These are phyloP conservation scores for Solanum ahanhuiri DNA, from an alignment of 257 asterid species.

Conservation along the genomic window DNA sequence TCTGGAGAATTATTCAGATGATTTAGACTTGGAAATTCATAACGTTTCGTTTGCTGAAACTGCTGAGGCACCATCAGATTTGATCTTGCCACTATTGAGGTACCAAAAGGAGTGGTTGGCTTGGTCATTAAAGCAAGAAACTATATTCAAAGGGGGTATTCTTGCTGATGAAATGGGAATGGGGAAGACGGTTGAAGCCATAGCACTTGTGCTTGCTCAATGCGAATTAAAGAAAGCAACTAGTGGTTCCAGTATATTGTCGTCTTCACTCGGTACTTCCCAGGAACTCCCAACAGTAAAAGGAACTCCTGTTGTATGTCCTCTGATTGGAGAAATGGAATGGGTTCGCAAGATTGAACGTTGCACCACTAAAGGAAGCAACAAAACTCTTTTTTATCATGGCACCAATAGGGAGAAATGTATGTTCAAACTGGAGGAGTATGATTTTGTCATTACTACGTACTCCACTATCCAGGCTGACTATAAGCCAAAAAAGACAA, in stretches of 20 bases:
- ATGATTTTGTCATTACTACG: conserved; percentile 78
- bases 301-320: conserved; percentile 78
- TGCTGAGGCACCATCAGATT: too few species aligned
- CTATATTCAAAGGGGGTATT: conserved; percentile 44
- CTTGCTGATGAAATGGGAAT: conserved; percentile 98
- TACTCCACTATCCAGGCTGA: conserved; percentile 72
- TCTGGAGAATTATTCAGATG: too few species aligned
- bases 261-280: conserved; percentile 20
- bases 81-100: too few species aligned
- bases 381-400: conserved; percentile 62
- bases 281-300: conserved; percentile 38
- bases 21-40: too few species aligned
- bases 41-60: too few species aligned
- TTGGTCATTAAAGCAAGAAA: too few species aligned
- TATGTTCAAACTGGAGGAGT: conserved; percentile 41
- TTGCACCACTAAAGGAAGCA: conserved; percentile 64
- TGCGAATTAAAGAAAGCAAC: conserved; percentile 21
- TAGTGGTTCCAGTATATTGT: conserved; percentile 3
- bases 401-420: conserved; percentile 53
- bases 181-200: conserved; percentile 91
- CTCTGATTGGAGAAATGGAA: conserved; percentile 59
- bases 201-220: conserved; percentile 80
- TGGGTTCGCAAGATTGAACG: conserved; percentile 77
- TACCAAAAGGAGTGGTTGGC: too few species aligned
- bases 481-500: conserved; percentile 50